Evolutionary conservation across 2,329 filamentous ascomycete species (phyloP).

Genomic region (Bipolaris sorokiniana): DNA sequence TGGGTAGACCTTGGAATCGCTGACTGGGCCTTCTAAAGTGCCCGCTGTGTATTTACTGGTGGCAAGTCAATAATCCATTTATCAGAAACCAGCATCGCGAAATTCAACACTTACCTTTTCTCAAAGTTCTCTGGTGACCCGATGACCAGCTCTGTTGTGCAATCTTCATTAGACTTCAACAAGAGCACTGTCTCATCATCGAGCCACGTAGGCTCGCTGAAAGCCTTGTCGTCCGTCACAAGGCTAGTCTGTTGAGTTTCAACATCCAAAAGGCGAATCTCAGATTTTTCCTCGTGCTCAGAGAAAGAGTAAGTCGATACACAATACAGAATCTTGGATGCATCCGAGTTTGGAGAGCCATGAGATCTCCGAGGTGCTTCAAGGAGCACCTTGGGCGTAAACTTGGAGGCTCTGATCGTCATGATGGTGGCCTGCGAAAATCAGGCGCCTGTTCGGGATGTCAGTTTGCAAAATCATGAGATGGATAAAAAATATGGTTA

Average conservation of each 20-base stretch:
- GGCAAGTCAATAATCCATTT: conserved; percentile 3
- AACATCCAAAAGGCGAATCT: conserved; percentile 75
- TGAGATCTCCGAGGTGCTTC: conserved; percentile 75
- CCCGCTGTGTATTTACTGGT: conserved; percentile 51
- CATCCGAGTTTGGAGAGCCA: conserved; percentile 71
- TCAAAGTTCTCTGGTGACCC: conserved; percentile 42
- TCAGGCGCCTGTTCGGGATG: background rate
- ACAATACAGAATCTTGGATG: conserved; percentile 69
- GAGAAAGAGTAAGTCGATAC: conserved; percentile 82
- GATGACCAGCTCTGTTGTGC: conserved; percentile 48
- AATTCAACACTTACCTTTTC: conserved; percentile 33
- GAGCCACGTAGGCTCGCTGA: conserved; percentile 78
- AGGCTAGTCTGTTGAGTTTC: conserved; percentile 68
- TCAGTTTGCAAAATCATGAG: background rate
- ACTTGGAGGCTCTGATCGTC: conserved; percentile 73
- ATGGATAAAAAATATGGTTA: no score
- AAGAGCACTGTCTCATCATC: conserved; percentile 69
- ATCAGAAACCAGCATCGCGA: background rate
- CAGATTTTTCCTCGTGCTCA: conserved; percentile 69
- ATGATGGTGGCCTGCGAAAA: conserved; percentile 52
- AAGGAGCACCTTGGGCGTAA: conserved; percentile 78
- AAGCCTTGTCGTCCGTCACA: conserved; percentile 68
- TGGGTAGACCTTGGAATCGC: conserved; percentile 56
- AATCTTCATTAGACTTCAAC: conserved; percentile 53
- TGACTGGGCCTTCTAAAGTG: conserved; percentile 54